Conservation (phyloP, 345 rosid genomes). For the Gossypium sturtianum region DNA sequence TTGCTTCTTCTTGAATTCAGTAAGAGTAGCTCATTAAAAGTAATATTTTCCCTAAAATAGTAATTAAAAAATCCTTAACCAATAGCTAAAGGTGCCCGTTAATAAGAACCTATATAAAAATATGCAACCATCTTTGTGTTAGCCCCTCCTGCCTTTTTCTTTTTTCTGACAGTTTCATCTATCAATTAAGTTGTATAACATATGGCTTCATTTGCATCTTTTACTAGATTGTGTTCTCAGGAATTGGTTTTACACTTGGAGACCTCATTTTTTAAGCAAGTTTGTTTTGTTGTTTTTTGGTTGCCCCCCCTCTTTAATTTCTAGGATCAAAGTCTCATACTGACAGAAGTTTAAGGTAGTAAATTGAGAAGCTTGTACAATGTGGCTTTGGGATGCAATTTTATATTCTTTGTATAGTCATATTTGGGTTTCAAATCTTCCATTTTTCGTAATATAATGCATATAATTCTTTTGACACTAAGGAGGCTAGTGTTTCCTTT, state of each 20-base stretch:
- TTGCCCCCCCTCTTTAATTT: neutral
- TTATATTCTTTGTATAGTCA: neutral
- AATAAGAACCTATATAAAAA: neutral
- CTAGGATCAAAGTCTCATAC: neutral
- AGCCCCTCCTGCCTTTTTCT: neutral
- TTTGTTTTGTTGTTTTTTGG: no score
- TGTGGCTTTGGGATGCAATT: neutral
- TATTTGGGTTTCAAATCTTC: neutral
- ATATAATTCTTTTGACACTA: neutral
- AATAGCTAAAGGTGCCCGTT: neutral
- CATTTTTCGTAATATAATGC: neutral
- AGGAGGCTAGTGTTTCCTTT: no score
- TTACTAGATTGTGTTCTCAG: neutral
- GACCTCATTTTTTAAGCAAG: neutral
- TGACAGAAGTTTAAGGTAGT: neutral
- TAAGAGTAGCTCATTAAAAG: neutral
- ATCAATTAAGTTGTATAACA: neutral
- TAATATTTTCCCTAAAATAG: neutral
- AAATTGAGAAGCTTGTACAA: neutral
- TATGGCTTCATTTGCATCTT: neutral
- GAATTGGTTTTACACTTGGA: neutral
- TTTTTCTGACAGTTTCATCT: neutral
- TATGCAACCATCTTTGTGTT: neutral
- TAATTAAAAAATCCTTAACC: neutral
- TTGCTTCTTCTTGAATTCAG: neutral